These are phyloP conservation scores for Sinapis alba DNA, from an alignment of 441 rosid genomes.

Conservation along the genomic window DNA sequence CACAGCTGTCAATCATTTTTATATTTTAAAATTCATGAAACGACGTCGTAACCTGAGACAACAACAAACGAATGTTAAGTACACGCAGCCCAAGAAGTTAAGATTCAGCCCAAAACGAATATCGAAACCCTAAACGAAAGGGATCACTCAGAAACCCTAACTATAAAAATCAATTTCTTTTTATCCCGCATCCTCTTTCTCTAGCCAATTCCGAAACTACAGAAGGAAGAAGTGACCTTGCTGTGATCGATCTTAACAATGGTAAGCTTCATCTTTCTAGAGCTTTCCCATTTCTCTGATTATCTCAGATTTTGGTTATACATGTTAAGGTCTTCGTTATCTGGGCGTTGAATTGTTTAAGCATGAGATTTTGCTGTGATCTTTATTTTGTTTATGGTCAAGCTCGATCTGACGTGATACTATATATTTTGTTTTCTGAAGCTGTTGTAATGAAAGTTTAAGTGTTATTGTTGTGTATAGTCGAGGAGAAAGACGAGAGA, in stretches of 20 bases:
- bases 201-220: neutral
- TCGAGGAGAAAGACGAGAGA: constrained; percentile 60
- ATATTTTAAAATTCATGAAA: neutral
- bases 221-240: neutral
- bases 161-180: neutral
- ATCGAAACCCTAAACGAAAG: neutral
- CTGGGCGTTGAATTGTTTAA: neutral
- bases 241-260: neutral
- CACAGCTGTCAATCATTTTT: constrained; percentile 64
- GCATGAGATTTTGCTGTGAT: neutral
- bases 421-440: too few relatives aligned
- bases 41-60: neutral
- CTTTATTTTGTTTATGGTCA: neutral
- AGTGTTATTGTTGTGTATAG: neutral
- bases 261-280: neutral
- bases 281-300: neutral
- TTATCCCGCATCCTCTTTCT: neutral
- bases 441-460: neutral
- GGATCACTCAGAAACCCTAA: neutral
- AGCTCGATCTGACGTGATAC: neutral
- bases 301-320: neutral
- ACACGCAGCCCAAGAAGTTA: neutral
- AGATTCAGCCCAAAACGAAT: neutral
- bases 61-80: neutral
- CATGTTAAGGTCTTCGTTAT: neutral